Evolutionary conservation across 768 basidiomycete species (phyloP).

Genomic region (Agaricus blazei): DNA sequence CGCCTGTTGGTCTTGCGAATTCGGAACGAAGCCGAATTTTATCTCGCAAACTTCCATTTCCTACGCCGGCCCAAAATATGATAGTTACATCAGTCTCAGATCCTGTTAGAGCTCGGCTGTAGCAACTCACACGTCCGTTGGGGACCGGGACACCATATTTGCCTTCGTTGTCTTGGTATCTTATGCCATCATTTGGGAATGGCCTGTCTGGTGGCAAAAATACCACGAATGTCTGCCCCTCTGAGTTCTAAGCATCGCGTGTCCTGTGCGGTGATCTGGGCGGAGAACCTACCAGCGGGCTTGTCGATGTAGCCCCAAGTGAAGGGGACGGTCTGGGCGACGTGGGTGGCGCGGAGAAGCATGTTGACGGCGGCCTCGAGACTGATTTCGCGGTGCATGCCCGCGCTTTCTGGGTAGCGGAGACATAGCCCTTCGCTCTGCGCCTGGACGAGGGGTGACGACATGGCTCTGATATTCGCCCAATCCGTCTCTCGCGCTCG

Average conservation of each 20-base stretch:
- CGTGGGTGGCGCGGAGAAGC: slow-evolving; percentile 52
- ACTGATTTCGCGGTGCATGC: slow-evolving; percentile 47
- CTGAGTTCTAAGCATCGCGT: slow-evolving; percentile 25
- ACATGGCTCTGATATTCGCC: slow-evolving; percentile 7
- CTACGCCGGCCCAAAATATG: slow-evolving; percentile 27
- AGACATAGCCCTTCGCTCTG: slow-evolving; percentile 63
- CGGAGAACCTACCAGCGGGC: slow-evolving; percentile 50
- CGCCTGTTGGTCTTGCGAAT: slow-evolving; percentile 52
- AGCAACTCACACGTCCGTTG: slow-evolving; percentile 44
- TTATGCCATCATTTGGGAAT: slow-evolving; percentile 74
- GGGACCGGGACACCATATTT: slow-evolving; percentile 50
- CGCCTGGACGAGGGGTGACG: slow-evolving; percentile 35
- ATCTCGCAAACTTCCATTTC: slow-evolving; percentile 75
- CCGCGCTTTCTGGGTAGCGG: slow-evolving; percentile 64
- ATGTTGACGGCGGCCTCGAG: slow-evolving; percentile 56
- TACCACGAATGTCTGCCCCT: slow-evolving; percentile 63
- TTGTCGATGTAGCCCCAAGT: slow-evolving; percentile 75
- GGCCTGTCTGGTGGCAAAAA: slow-evolving; percentile 53
- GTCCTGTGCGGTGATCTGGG: background rate
- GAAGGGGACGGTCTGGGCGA: slow-evolving; percentile 60
- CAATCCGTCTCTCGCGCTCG: background rate
- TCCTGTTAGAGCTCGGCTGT: background rate
- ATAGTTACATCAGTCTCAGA: slow-evolving; percentile 1
- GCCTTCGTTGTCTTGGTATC: slow-evolving; percentile 70
- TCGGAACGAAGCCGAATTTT: slow-evolving; percentile 76